phyloP scores from a whole-genome alignment of 345 rosid species.

The Physaria fendleri region DNA sequence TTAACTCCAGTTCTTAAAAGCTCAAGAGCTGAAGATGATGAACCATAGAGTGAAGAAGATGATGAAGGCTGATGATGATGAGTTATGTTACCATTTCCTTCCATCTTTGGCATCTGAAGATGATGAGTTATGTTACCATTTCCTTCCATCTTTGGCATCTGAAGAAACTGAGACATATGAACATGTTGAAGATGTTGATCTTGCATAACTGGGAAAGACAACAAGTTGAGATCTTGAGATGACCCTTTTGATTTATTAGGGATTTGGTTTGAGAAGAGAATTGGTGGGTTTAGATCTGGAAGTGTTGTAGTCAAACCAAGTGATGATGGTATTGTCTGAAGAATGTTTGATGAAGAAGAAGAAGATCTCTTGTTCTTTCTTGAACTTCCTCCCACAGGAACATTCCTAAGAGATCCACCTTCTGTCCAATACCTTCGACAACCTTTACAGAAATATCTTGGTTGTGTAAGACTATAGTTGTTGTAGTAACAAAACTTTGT shows the following conservation, averaged over 20 bases:
- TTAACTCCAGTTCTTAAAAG: conserved; percentile 27
- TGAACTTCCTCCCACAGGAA: conserved; percentile 77
- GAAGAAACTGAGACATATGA: conserved; percentile 26
- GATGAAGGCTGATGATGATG: conserved; percentile 21
- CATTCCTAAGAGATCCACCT: conserved; percentile 86
- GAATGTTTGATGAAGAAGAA: conserved; percentile 15
- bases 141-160: conserved; percentile 28
- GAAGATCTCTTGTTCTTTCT: conserved; percentile 58
- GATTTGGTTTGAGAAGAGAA: conserved; percentile 26
- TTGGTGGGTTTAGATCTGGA: conserved; percentile 32
- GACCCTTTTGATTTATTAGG: conserved; percentile 28
- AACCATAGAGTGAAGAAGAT: conserved; percentile 20
- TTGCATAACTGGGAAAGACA: conserved; percentile 35
- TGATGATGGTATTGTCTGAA: conserved; percentile 20
- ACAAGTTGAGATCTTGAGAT: conserved; percentile 32
- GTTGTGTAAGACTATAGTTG: conserved; percentile 87
- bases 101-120: conserved; percentile 28
- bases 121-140: conserved; percentile 22
- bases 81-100: conserved; percentile 23
- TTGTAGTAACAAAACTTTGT: conserved; percentile 94
- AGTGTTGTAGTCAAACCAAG: conserved; percentile 26
- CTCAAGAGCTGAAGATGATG: conserved; percentile 31
- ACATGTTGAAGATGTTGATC: conserved; percentile 25
- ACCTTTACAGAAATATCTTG: conserved; percentile 83
- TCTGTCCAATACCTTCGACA: conserved; percentile 94